Percentiles rank a stretch among this genome's conserved stretches.
Evolutionary conservation across 192 early-diverging fungal genomes (phyloP).

Genomic region (Coemansia sp.): DNA sequence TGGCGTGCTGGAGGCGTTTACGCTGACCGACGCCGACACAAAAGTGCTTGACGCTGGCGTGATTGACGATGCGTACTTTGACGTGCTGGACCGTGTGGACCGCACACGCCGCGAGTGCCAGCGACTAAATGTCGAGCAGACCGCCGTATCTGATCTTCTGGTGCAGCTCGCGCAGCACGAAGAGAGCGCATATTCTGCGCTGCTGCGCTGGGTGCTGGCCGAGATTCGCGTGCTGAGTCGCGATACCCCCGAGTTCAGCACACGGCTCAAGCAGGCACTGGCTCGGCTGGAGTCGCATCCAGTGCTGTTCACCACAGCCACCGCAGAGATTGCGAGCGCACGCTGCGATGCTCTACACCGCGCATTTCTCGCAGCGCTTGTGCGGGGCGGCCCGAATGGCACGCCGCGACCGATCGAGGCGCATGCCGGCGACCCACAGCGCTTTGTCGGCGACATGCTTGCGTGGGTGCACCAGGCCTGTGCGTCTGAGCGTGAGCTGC

Average conservation of each 20-base stretch:
- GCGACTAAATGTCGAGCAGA: slow-evolving; percentile 15
- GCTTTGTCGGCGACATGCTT: slow-evolving; percentile 94
- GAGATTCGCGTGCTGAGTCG: slow-evolving; percentile 19
- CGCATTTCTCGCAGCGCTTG: slow-evolving; percentile 32
- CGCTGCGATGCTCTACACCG: slow-evolving; percentile 31
- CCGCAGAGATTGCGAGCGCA: slow-evolving; percentile 13
- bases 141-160: slow-evolving; percentile 14
- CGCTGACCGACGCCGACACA: slow-evolving; percentile 10
- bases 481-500: slow-evolving; percentile 83
- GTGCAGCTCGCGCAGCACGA: slow-evolving; percentile 26
- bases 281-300: slow-evolving; percentile 19
- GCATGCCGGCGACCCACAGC: slow-evolving; percentile 85
- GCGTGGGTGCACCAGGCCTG: slow-evolving; percentile 95
- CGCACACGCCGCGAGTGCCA: slow-evolving; percentile 24
- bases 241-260: slow-evolving; percentile 27
- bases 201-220: slow-evolving; percentile 40
- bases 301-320: slow-evolving; percentile 26
- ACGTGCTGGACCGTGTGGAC: slow-evolving; percentile 19
- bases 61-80: slow-evolving; percentile 14
- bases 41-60: neutral
- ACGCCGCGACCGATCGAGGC: slow-evolving; percentile 83
- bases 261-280: slow-evolving; percentile 25
- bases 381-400: slow-evolving; percentile 21
- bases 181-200: slow-evolving; percentile 15
- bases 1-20: slow-evolving; percentile 17